Base-by-base conservation (phyloP, 345 rosid genomes). In the Limnanthes douglasii region DNA sequence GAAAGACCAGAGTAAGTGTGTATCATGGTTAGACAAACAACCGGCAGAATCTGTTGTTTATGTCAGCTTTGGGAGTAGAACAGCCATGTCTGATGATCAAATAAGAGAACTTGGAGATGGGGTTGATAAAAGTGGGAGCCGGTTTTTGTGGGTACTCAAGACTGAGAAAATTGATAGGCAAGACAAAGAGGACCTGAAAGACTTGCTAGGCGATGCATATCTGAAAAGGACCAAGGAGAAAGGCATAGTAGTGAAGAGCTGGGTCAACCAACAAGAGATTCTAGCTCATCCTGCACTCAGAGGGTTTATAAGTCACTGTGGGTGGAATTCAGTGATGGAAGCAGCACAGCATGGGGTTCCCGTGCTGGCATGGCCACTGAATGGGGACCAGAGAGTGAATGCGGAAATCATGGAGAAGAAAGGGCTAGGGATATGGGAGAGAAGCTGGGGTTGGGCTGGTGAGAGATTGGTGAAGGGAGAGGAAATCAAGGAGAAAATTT, bases 311-410 rank as follows among this genome's bases (percentile, higher is more conserved):
- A 32, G 37, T 13, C 68, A 61, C 8, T 41, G 68, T 13, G 68
- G 72, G 9, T 61, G 72, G 68, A 61, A 73, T 48, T 73, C 81
- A 12, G 58, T 56, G 38, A 21, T 32, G 20, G 81, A 73, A 50
- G 71, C 69, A 1, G 59, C 59, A 2, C 15, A 45, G 58, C 30
- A 27, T 11, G 75, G 74, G 5, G 58, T 64, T 11, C 53, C 43
- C 0, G 5, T 72, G 43, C 52, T 72, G 26, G 69, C 58, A 0
- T 68, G 75, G 72, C 69, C 75, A 1, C 50, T 38, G 3, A 13
- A 30, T 1, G 82, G 73, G n/a, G 71, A 73, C 39, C 69, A 69
- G 39, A 60, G 43, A 45, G 20, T 58, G 20, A 69, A 60, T 34
- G 62, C 68, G 0, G 61, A 59, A 18, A 37, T 48, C 8, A 39